Evolutionary conservation across 371 early-diverging fungal genomes (phyloP).

Genomic region (Syncephalastrum monosporum): DNA sequence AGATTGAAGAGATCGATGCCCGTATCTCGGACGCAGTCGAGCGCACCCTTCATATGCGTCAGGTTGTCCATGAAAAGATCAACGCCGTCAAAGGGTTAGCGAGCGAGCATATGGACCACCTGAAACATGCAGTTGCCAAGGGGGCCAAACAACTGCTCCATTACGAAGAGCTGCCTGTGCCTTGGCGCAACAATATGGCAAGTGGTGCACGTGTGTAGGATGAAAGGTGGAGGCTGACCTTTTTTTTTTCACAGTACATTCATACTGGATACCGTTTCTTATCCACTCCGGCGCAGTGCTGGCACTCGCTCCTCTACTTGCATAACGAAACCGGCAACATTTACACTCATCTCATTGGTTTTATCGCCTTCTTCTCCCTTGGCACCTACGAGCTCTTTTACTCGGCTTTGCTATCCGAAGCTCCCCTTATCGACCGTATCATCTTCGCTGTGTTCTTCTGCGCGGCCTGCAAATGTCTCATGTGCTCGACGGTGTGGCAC

Average conservation of each 20-base stretch:
- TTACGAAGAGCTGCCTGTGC: slow-evolving; percentile 49
- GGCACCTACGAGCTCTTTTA: slow-evolving; percentile 47
- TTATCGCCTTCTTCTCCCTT: slow-evolving; percentile 57
- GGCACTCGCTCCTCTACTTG: slow-evolving; percentile 66
- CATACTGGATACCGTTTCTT: slow-evolving; percentile 73
- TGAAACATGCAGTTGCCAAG: slow-evolving; percentile 36
- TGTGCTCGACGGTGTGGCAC: slow-evolving; percentile 77
- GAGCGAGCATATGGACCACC: slow-evolving; percentile 39
- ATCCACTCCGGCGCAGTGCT: slow-evolving; percentile 62
- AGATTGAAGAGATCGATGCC: slow-evolving; percentile 48
- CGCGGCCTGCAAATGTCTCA: slow-evolving; percentile 71
- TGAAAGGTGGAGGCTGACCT: slow-evolving; percentile 9
- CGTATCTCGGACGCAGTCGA: slow-evolving; percentile 43
- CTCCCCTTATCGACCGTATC: slow-evolving; percentile 52
- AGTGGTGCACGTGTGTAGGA: not conserved
- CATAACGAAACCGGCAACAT: slow-evolving; percentile 90
- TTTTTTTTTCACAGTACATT: slow-evolving; percentile 42
- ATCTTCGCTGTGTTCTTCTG: slow-evolving; percentile 59
- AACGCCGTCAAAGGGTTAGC: slow-evolving; percentile 39
- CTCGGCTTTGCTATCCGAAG: slow-evolving; percentile 45
- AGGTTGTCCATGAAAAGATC: slow-evolving; percentile 36
- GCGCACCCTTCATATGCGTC: slow-evolving; percentile 35
- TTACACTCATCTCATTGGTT: slow-evolving; percentile 77
- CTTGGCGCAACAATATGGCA: slow-evolving; percentile 50
- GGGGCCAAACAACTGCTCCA: slow-evolving; percentile 38